These are phyloP conservation scores for Cajanus cajan DNA, from an alignment of 306 rosid species.

Conservation along the genomic window DNA sequence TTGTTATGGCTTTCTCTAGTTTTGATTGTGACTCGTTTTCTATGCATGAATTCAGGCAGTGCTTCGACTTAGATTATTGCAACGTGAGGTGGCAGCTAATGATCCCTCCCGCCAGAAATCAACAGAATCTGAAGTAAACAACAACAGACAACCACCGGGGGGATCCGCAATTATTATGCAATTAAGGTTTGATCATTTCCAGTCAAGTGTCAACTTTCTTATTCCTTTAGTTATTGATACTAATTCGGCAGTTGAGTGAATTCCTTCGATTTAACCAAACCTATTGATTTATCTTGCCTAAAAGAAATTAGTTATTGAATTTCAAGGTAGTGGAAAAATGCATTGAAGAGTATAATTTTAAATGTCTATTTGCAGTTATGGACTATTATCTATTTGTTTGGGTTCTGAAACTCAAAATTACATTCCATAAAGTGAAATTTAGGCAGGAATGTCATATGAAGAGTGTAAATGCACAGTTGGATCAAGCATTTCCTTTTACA, in stretches of 20 bases:
- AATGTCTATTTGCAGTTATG: not conserved
- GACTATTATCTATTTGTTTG: not conserved
- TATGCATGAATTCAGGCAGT: conserved; percentile 52
- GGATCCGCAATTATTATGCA: conserved; percentile 62
- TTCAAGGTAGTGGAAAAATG: not conserved
- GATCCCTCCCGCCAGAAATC: conserved; percentile 32
- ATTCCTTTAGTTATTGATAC: not conserved
- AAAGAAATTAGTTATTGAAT: not conserved
- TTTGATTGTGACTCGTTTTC: not conserved
- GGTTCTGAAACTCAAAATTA: not conserved
- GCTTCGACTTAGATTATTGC: conserved; percentile 61
- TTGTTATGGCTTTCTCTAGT: not conserved
- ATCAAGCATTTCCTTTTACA: conserved; percentile 13
- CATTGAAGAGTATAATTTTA: not conserved
- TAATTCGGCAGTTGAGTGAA: not conserved
- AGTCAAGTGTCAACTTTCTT: not conserved
- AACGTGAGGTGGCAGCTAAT: conserved; percentile 43
- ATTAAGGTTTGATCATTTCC: conserved; percentile 51
- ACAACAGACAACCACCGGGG: conserved; percentile 42
- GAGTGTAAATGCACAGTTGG: not conserved
- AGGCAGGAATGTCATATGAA: not conserved
- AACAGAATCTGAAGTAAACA: conserved; percentile 33
- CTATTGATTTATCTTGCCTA: not conserved
- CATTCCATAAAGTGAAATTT: not conserved
- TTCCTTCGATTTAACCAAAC: not conserved